Base-by-base conservation (phyloP, 768 basidiomycete genomes). In the Rhodotorula taiwanensis region DNA sequence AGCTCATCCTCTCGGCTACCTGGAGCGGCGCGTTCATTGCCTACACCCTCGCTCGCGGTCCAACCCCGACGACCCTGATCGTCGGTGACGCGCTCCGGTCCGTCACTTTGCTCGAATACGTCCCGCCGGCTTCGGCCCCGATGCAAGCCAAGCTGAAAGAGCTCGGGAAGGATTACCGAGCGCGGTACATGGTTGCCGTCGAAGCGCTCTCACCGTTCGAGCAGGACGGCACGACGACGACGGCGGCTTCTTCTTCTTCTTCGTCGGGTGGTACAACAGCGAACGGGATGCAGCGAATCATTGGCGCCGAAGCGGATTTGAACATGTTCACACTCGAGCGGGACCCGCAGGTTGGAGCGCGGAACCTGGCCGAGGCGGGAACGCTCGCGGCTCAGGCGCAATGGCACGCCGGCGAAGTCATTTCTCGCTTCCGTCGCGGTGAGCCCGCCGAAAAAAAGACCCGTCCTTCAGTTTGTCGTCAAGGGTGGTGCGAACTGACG, bases 21-120 rank as follows among this genome's bases (percentile, higher is more conserved):
- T 92, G 89, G 86, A 84, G 86, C 67, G 87, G 89, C 73, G 90
- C 88, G 58, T 91, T 92, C 76, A 64, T 87, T 60, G 83, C 92
- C 33, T 83, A 82, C 7, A 84, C 82, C 58, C 76, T 95, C 27
- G 82, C 81, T 0, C 77, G 82, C 5, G 80, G 80, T 51, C 80
- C 78, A 4, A 76, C 83, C 62, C 52, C 36, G 10, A 10, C 52
- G 25, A 59, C 54, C 23, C 73, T 94, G 30, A 76, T 87, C 23
- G 80, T 84, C n/a, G 88, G 87, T 41, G 92, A 95, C 72, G 83
- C 85, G 13, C 81, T 93, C 31, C 83, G 82, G 72, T 90, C 89
- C 0, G 80, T 93, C 23, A 85, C 89, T 5, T 68, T 89, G 31
- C 77, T 93, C 36, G 80, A 80, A 59, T 74, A 86, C 54, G 64